Conservation (phyloP, 2,329 filamentous ascomycete genomes). For the Annulohypoxylon truncatum region DNA sequence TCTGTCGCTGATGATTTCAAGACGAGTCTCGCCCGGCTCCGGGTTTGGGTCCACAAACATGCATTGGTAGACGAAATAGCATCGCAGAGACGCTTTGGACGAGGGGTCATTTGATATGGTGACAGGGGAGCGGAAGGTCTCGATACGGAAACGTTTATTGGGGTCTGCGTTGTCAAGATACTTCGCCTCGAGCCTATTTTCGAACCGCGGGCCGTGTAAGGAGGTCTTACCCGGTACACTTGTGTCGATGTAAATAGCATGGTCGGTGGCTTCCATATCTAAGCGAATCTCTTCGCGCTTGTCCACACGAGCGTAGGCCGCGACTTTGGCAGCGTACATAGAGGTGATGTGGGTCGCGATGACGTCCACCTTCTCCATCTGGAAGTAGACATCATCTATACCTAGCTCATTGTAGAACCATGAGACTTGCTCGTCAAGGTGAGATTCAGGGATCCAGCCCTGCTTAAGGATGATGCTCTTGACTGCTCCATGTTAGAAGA, state of each 20-base stretch:
- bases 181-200: slow-evolving; percentile 93
- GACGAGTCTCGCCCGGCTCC: slow-evolving; percentile 80
- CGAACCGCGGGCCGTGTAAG: slow-evolving; percentile 86
- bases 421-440: slow-evolving; percentile 85
- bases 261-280: slow-evolving; percentile 93
- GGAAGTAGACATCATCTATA: slow-evolving; percentile 98
- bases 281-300: slow-evolving; percentile 94
- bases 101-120: slow-evolving; percentile 74
- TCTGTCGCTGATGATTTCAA: slow-evolving; percentile 92
- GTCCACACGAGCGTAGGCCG: slow-evolving; percentile 91
- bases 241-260: slow-evolving; percentile 98
- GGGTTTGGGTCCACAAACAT: slow-evolving; percentile 84
- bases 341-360: slow-evolving; percentile 96
- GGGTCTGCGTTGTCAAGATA: slow-evolving; percentile 85
- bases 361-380: slow-evolving; percentile 85
- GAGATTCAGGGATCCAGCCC: slow-evolving; percentile 85
- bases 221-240: slow-evolving; percentile 87
- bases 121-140: slow-evolving; percentile 94
- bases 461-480: slow-evolving; percentile 82
- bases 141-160: slow-evolving; percentile 85
- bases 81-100: slow-evolving; percentile 86
- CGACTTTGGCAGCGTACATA: slow-evolving; percentile 95
- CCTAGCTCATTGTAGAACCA: slow-evolving; percentile 99
- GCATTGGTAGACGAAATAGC: slow-evolving; percentile 99
- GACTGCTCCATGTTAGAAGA: slow-evolving; percentile 63